These are phyloP conservation scores for Nannochloropsis gaditana DNA, from an alignment of 108 stramenopile genomes.

Conservation along the genomic window DNA sequence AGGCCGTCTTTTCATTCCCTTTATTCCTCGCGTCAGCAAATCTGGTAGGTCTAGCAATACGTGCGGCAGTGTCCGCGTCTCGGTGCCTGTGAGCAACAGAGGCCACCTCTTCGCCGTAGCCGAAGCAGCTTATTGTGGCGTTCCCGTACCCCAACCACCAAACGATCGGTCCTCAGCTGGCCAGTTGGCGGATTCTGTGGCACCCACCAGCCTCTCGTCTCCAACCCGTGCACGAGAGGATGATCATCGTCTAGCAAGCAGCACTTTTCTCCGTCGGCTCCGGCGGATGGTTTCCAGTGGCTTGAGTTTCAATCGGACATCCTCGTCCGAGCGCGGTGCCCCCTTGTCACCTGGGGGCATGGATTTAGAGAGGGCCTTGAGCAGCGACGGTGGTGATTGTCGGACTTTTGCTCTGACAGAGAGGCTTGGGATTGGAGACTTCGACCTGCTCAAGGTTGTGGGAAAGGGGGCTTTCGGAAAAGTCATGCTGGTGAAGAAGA, in stretches of 20 bases:
- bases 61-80: not conserved
- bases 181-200: not conserved
- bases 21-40: not conserved
- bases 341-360: not conserved
- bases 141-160: not conserved
- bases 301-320: not conserved
- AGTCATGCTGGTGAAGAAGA: slow-evolving; percentile 45
- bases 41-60: not conserved
- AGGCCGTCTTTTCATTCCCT: not conserved
- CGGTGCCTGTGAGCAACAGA: not conserved
- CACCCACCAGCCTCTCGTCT: not conserved
- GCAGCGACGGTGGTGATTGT: not conserved
- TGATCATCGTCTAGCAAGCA: not conserved
- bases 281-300: not conserved
- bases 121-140: not conserved
- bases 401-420: slow-evolving; percentile 22
- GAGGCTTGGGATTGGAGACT: slow-evolving; percentile 39
- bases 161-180: not conserved
- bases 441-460: slow-evolving; percentile 53
- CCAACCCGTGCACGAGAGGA: no score
- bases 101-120: not conserved
- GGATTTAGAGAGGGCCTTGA: not conserved
- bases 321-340: not conserved
- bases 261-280: slow-evolving; percentile 24
- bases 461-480: slow-evolving; percentile 59